Evolutionary conservation across 139 green algal genomes (phyloP).

Genomic region (Haematococcus sp.): DNA sequence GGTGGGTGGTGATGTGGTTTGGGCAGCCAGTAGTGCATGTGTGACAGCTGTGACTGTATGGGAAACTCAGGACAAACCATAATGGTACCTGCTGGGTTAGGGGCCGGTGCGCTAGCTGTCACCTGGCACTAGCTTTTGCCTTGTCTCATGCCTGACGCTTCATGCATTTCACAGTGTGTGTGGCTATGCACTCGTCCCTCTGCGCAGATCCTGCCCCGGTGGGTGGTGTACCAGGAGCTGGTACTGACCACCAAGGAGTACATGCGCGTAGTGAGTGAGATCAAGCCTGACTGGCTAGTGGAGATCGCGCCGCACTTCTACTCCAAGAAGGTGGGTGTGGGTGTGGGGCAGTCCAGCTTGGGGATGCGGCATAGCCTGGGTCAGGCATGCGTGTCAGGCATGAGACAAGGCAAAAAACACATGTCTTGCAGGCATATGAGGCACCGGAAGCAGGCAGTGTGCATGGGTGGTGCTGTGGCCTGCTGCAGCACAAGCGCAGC

Average conservation of each 20-base stretch:
- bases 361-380: background rate
- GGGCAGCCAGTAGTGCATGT: too few relatives aligned
- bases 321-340: conserved; percentile 24
- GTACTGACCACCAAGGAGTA: conserved; percentile 98
- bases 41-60: background rate
- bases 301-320: conserved; percentile 95
- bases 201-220: conserved; percentile 70
- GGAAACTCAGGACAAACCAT: too few relatives aligned
- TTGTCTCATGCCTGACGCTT: background rate
- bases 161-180: background rate
- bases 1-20: conserved; percentile 17
- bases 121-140: too few relatives aligned
- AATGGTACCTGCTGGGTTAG: too few relatives aligned
- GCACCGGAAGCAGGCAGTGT: too few relatives aligned
- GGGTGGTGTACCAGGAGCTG: conserved; percentile 95
- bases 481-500: too few relatives aligned
- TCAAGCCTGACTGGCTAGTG: conserved; percentile 93
- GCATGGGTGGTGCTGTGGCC: too few relatives aligned
- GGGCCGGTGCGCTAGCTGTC: too few relatives aligned
- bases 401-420: background rate
- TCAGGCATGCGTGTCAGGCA: conserved; percentile 13
- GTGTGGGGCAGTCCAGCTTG: conserved; percentile 26
- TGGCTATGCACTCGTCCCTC: background rate
- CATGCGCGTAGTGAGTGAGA: conserved; percentile 91
- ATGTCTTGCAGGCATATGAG: too few relatives aligned